Evolutionary conservation across 2,329 filamentous ascomycete species (phyloP).

Genomic region (Microsporum audouinii): DNA sequence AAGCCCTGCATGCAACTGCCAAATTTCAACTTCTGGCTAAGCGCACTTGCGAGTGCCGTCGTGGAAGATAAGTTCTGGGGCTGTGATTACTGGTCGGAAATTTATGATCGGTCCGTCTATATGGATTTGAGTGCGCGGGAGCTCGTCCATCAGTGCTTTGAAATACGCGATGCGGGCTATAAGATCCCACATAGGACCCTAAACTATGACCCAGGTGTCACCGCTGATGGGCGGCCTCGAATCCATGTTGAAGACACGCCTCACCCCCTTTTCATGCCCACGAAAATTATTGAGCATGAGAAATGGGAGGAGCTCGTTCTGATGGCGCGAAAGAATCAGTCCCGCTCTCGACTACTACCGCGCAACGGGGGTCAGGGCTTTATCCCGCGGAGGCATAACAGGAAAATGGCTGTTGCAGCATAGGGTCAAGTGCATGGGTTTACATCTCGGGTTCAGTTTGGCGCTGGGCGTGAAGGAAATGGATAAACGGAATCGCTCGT

Average conservation of each 20-base stretch:
- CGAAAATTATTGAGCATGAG: slow-evolving; percentile 12
- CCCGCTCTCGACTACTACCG: slow-evolving; percentile 17
- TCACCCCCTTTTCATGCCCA: not conserved
- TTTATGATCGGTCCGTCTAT: slow-evolving; percentile 29
- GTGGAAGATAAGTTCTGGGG: slow-evolving; percentile 37
- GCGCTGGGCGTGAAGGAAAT: not conserved
- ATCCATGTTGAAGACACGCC: not conserved
- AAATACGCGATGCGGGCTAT: slow-evolving; percentile 20
- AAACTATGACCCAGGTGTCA: slow-evolving; percentile 7
- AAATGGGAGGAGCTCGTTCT: slow-evolving; percentile 27
- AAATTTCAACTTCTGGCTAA: slow-evolving; percentile 30
- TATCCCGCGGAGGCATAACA: not conserved
- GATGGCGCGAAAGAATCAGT: slow-evolving; percentile 14
- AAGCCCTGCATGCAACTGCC: slow-evolving; percentile 17
- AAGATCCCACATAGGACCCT: slow-evolving; percentile 10
- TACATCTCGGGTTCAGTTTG: not conserved
- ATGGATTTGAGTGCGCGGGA: slow-evolving; percentile 31
- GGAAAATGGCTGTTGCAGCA: not conserved
- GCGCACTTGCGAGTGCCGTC: slow-evolving; percentile 29
- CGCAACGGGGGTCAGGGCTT: not conserved
- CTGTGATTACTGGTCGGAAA: slow-evolving; percentile 30
- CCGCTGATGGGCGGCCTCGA: not conserved
- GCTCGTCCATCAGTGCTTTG: slow-evolving; percentile 30
- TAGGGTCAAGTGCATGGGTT: not conserved
- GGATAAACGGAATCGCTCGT: not conserved